Evolutionary conservation across 1,139 yeast genomes (phyloP).

Genomic region (Zygosaccharomyces sapae): DNA sequence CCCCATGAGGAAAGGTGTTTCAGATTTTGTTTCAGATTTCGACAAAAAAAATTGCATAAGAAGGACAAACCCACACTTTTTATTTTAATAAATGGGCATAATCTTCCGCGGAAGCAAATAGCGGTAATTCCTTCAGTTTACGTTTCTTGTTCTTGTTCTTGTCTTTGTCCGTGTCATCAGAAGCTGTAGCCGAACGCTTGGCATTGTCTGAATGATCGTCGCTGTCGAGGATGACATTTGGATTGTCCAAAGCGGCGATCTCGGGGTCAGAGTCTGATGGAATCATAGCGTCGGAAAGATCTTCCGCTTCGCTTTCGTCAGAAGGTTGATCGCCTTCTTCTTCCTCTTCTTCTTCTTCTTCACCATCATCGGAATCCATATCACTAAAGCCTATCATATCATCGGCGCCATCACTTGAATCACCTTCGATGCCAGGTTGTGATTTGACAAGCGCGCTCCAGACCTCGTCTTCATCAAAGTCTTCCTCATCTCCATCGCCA

Average conservation of each 20-base stretch:
- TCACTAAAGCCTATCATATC: slow-evolving; percentile 45
- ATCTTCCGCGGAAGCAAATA: slow-evolving; percentile 87
- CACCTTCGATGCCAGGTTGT: slow-evolving; percentile 74
- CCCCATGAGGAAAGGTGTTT: slow-evolving; percentile 6
- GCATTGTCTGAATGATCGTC: slow-evolving; percentile 3
- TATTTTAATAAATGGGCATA: slow-evolving; percentile 46
- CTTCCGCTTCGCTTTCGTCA: slow-evolving; percentile 18
- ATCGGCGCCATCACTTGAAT: slow-evolving; percentile 43
- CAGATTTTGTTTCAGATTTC: background rate
- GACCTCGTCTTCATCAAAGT: slow-evolving; percentile 70
- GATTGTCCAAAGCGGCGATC: slow-evolving; percentile 21
- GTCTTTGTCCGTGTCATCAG: slow-evolving; percentile 17
- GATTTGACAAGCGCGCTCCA: slow-evolving; percentile 88
- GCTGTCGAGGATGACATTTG: slow-evolving; percentile 2
- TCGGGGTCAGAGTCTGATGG: slow-evolving; percentile 9
- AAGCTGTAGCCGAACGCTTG: slow-evolving; percentile 1
- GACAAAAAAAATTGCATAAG: no score
- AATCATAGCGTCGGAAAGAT: slow-evolving; percentile 18
- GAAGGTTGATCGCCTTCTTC: slow-evolving; percentile 8
- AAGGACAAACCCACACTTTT: background rate
- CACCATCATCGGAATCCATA: slow-evolving; percentile 40
- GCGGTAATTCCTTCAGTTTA: slow-evolving; percentile 67
- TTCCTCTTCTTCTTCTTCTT: slow-evolving; percentile 8
- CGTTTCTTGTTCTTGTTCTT: slow-evolving; percentile 48
- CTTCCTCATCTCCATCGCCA: slow-evolving; percentile 48